These are phyloP conservation scores for Hemisphaericaspora xylofermentans DNA, from an alignment of 1,139 yeast genomes.

Conservation along the genomic window DNA sequence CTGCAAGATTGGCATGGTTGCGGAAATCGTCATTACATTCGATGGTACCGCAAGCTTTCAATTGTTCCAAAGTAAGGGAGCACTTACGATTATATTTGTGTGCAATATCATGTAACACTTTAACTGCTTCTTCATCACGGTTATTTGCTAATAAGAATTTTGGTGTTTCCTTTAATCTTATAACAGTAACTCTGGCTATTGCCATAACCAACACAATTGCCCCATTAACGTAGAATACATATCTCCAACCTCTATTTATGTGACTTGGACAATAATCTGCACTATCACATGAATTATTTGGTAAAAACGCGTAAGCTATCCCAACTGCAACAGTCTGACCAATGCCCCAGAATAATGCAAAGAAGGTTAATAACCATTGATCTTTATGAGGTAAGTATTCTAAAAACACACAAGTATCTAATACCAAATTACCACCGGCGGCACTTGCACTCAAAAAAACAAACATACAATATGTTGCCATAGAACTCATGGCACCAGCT, in stretches of 20 bases:
- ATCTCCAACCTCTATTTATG: conserved; percentile 61
- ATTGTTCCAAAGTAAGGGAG: conserved; percentile 45
- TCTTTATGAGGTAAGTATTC: conserved; percentile 55
- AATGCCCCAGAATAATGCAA: conserved; percentile 64
- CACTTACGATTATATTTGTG: conserved; percentile 40
- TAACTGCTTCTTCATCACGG: conserved; percentile 51
- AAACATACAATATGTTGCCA: conserved; percentile 50
- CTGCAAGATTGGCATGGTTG: conserved; percentile 18
- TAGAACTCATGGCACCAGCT: conserved; percentile 51
- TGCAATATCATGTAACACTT: conserved; percentile 37
- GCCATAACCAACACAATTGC: conserved; percentile 53
- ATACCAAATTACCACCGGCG: conserved; percentile 61
- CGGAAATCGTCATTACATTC: conserved; percentile 25
- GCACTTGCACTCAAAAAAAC: conserved; percentile 46
- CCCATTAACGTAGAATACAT: conserved; percentile 53
- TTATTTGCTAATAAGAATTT: conserved; percentile 53
- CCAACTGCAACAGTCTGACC: conserved; percentile 58
- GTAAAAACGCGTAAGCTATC: conserved; percentile 58
- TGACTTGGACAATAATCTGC: conserved; percentile 41
- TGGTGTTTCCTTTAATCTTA: conserved; percentile 56
- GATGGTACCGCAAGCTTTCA: conserved; percentile 45
- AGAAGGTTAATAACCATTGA: conserved; percentile 54
- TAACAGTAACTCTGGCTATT: conserved; percentile 43
- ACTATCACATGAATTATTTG: conserved; percentile 45
- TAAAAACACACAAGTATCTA: conserved; percentile 59